phyloP scores from a whole-genome alignment of 768 basidiomycete genomes.

The Clathrus columnatus region DNA sequence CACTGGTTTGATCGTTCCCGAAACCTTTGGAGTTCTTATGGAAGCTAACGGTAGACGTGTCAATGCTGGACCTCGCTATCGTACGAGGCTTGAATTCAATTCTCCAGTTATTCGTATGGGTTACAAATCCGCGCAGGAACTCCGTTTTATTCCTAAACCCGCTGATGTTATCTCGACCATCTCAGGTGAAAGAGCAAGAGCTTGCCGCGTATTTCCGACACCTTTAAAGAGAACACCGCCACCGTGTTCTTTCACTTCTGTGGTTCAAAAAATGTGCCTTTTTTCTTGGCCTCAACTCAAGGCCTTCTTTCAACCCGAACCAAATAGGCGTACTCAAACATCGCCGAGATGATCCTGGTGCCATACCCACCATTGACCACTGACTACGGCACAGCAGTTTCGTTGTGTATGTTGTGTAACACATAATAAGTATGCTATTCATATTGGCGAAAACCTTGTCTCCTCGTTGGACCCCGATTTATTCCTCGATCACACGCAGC shows the following conservation, averaged over 20 bases:
- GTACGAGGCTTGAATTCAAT: slow-evolving; percentile 65
- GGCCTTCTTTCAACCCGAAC: background rate
- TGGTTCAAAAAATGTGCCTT: slow-evolving; percentile 74
- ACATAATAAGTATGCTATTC: slow-evolving; percentile 98
- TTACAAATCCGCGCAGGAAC: slow-evolving; percentile 99
- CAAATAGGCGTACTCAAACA: slow-evolving; percentile 74
- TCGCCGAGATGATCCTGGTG: slow-evolving; percentile 99
- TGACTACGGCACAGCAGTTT: slow-evolving; percentile 95
- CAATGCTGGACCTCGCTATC: slow-evolving; percentile 51
- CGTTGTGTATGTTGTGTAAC: slow-evolving; percentile 57
- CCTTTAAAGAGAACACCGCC: slow-evolving; percentile 96
- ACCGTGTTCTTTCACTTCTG: slow-evolving; percentile 86
- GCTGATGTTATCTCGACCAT: slow-evolving; percentile 99
- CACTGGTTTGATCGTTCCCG: slow-evolving; percentile 91
- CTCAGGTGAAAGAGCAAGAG: slow-evolving; percentile 97
- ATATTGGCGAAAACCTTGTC: slow-evolving; percentile 98
- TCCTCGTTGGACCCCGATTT: slow-evolving; percentile 94
- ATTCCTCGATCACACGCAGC: too few relatives aligned
- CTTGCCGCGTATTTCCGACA: slow-evolving; percentile 93
- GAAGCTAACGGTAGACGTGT: slow-evolving; percentile 82
- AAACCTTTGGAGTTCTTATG: slow-evolving; percentile 91
- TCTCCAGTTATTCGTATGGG: slow-evolving; percentile 98
- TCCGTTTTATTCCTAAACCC: slow-evolving; percentile 96
- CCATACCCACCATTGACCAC: too few relatives aligned
- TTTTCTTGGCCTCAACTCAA: background rate